Evolutionary conservation across 768 basidiomycete genomes (phyloP).

Genomic region (Mycena chlorophos): DNA sequence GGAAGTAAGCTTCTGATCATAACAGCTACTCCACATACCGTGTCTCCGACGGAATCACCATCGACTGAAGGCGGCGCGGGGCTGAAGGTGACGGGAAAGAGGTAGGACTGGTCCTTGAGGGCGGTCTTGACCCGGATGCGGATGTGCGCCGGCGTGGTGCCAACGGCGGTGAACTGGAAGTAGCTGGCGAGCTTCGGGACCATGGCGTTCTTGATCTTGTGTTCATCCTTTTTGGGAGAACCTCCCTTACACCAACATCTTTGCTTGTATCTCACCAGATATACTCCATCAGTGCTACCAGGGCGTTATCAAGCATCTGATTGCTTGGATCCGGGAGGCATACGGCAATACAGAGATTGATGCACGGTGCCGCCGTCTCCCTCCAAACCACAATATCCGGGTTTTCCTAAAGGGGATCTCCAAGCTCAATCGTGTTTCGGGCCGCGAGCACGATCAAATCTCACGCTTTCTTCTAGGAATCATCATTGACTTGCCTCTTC

Average conservation of each 20-base stretch:
- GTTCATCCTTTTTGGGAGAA: constrained; percentile 33
- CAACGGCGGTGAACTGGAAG: neutral
- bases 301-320: constrained; percentile 31
- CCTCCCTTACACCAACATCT: constrained; percentile 31
- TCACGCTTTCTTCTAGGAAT: constrained; percentile 1
- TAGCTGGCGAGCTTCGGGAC: neutral
- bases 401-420: constrained; percentile 20
- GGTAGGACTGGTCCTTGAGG: neutral
- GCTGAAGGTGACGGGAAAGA: neutral
- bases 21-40: neutral
- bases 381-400: constrained; percentile 27
- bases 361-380: constrained; percentile 28
- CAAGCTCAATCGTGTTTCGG: neutral
- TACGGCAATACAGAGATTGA: constrained; percentile 28
- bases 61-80: neutral
- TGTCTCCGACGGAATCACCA: constrained; percentile 6
- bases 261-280: constrained; percentile 28
- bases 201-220: neutral
- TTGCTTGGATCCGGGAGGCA: constrained; percentile 24
- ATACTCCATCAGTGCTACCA: constrained; percentile 29
- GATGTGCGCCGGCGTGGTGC: neutral
- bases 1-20: neutral
- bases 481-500: constrained; percentile 1
- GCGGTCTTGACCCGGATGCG: neutral
- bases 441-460: neutral